A percentile compares a stretch with the other conserved stretches of the same genome.
These are phyloP conservation scores for Colletotrichum camelliae DNA, from an alignment of 2,329 filamentous ascomycete genomes.

Conservation along the genomic window DNA sequence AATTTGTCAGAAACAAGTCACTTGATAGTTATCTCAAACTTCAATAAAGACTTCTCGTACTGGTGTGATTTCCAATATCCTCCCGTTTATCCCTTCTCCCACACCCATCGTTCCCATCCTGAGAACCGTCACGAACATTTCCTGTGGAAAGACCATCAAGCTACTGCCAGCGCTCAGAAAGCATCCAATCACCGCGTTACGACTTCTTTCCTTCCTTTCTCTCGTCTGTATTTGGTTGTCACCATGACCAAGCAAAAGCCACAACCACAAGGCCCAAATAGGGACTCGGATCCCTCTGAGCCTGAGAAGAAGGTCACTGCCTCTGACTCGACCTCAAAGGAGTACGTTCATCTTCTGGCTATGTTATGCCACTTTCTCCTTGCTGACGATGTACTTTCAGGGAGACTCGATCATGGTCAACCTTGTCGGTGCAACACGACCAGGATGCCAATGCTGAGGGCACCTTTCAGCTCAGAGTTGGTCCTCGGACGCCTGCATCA, in stretches of 20 bases:
- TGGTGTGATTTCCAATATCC: not conserved
- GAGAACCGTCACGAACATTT: not conserved
- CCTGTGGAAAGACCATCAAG: fast-evolving
- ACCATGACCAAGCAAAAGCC: not conserved
- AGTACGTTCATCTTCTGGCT: not conserved
- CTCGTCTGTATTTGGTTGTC: not conserved
- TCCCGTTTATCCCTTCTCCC: not conserved
- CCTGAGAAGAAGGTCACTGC: not conserved
- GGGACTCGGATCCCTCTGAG: not conserved
- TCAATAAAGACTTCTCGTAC: fast-evolving
- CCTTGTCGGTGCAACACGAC: not conserved
- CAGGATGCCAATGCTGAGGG: not conserved
- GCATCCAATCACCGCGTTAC: not conserved
- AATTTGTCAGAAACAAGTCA: not conserved
- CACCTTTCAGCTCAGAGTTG: not conserved
- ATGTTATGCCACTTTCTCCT: not conserved
- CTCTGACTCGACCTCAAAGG: not conserved
- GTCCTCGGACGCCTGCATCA: not conserved
- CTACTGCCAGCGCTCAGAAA: not conserved
- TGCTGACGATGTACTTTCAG: not conserved
- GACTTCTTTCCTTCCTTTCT: not conserved
- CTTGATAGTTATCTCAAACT: not conserved
- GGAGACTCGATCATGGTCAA: not conserved
- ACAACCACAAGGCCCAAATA: not conserved
- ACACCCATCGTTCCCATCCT: not conserved